phyloP scores from a whole-genome alignment of 441 rosid genomes.

The Eutrema salsugineum region DNA sequence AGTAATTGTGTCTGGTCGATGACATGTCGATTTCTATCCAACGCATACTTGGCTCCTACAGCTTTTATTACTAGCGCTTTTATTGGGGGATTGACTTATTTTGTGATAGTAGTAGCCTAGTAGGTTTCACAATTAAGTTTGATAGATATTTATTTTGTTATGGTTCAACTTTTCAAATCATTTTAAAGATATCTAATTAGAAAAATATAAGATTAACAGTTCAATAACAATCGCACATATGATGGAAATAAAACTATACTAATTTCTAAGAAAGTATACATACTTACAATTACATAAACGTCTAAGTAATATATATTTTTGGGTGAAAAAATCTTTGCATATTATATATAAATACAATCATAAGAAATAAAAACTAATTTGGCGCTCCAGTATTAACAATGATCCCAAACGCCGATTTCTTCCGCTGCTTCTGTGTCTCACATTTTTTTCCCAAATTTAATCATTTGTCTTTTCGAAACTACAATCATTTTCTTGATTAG shows the following conservation, averaged over 20 bases:
- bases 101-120: not conserved
- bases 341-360: too few relatives aligned
- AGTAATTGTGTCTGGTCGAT: not conserved
- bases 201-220: too few relatives aligned
- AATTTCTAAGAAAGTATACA: too few relatives aligned
- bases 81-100: conserved; percentile 1
- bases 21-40: not conserved
- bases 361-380: too few relatives aligned
- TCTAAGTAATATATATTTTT: too few relatives aligned
- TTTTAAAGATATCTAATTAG: too few relatives aligned
- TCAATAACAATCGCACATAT: too few relatives aligned
- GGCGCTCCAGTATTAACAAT: too few relatives aligned
- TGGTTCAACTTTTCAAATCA: not conserved
- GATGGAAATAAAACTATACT: too few relatives aligned
- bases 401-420: not conserved
- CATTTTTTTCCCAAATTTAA: not conserved
- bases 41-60: not conserved
- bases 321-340: too few relatives aligned
- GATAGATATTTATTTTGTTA: not conserved
- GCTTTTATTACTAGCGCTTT: not conserved
- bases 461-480: not conserved
- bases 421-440: not conserved
- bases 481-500: not conserved
- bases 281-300: too few relatives aligned
- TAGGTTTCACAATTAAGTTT: not conserved